These are phyloP conservation scores for Trametes polyzona DNA, from an alignment of 1,284 basidiomycete species.

Conservation along the genomic window DNA sequence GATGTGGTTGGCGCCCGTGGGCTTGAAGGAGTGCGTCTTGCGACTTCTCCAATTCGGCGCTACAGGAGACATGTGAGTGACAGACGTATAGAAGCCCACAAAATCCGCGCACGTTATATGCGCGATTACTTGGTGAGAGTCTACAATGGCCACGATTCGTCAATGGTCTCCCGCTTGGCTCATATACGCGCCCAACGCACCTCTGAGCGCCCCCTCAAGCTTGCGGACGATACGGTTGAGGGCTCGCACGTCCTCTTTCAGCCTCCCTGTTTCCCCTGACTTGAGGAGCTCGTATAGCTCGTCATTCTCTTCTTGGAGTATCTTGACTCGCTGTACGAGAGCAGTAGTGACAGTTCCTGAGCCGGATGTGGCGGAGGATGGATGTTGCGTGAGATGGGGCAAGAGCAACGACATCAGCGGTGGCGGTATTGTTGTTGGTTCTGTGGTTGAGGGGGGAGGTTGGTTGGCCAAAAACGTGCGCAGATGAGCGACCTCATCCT, in stretches of 20 bases:
- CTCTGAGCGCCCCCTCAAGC: constrained; percentile 73
- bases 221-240: constrained; percentile 66
- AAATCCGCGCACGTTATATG: constrained; percentile 65
- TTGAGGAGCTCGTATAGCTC: constrained; percentile 73
- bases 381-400: constrained; percentile 58
- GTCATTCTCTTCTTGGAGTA: constrained; percentile 82
- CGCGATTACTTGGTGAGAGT: constrained; percentile 73
- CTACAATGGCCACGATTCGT: constrained; percentile 40
- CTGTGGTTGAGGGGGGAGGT: constrained; percentile 57
- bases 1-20: constrained; percentile 39
- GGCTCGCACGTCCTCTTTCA: constrained; percentile 79
- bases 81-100: background rate
- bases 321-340: constrained; percentile 67
- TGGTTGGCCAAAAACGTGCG: constrained; percentile 65
- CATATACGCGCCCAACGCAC: constrained; percentile 44
- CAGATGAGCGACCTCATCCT: constrained; percentile 73
- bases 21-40: constrained; percentile 57
- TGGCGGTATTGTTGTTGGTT: constrained; percentile 68
- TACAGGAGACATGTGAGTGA: constrained; percentile 25
- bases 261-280: constrained; percentile 67
- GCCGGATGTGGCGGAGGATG: constrained; percentile 39
- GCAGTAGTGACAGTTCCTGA: constrained; percentile 70
- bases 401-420: constrained; percentile 66
- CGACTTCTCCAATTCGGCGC: constrained; percentile 70
- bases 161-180: constrained; percentile 1